Percentiles rank a stretch among this genome's conserved stretches.
These are phyloP conservation scores for Flaveria brownii DNA, from an alignment of 129 eudicot species.

Conservation along the genomic window DNA sequence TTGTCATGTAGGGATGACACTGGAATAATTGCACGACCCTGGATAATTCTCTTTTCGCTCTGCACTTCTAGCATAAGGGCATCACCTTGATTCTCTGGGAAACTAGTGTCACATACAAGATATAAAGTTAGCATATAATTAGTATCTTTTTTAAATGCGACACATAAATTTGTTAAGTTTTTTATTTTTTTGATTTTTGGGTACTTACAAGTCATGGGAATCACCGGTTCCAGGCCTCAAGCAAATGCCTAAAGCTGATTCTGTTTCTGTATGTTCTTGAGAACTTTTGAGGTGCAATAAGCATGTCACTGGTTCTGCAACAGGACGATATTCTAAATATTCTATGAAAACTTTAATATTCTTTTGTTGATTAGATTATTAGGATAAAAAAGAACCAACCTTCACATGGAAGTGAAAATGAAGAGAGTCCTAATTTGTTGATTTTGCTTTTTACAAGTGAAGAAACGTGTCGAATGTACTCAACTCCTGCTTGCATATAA, in stretches of 20 bases:
- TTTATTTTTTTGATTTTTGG: background rate
- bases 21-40: constrained; percentile 79
- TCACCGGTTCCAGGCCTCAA: constrained; percentile 83
- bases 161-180: background rate
- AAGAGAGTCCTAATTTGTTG: constrained; percentile 51
- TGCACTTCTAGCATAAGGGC: constrained; percentile 77
- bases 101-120: constrained; percentile 47
- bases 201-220: constrained; percentile 84
- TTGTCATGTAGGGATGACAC: constrained; percentile 64
- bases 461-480: constrained; percentile 88
- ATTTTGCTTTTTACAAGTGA: constrained; percentile 73
- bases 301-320: constrained; percentile 64
- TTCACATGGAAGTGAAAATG: constrained; percentile 63
- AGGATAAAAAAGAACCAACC: constrained; percentile 47
- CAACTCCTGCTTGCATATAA: constrained; percentile 83
- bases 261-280: constrained; percentile 54
- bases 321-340: constrained; percentile 23
- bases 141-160: background rate
- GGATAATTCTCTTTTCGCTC: constrained; percentile 59
- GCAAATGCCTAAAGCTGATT: constrained; percentile 49
- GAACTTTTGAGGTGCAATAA: constrained; percentile 67
- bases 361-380: background rate
- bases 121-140: background rate
- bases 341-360: background rate
- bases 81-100: constrained; percentile 91